Evolutionary conservation across 352 stramenopile genomes (phyloP), one percentile per base, ranked within the genome.

Genomic region (Aphanomyces astaci): DNA sequence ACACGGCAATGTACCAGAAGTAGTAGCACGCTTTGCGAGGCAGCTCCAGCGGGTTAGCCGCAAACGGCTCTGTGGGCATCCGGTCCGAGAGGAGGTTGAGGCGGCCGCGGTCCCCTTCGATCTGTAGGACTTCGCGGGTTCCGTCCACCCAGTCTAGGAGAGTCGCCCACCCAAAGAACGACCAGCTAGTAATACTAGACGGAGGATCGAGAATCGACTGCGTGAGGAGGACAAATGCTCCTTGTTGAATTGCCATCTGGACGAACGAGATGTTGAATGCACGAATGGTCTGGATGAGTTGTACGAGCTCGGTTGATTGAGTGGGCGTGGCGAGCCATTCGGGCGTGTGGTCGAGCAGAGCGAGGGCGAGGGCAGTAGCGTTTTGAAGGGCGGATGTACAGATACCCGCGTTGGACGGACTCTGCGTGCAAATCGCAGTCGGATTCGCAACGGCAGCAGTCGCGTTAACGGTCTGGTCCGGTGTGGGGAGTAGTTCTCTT

Each of bases 11-110:
- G 32, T 25, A 28, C 31, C 56, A 49, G 1, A 64, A 4, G 30
- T 64, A 64, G n/a, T 22, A 2, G 43, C 56, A 64, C n/a, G 28
- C 56, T 49, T 48, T 30, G 1, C 49, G 19, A 7, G 56, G 56
- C n/a, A 64, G 25, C 43, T 64, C 56, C 5, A 64, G 43, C 3
- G 56, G 56, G 43, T 48, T 64, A 27, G 56, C 56, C 22, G 56
- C 27, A 17, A 64, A 19, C 13, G 22, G 28, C 7, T 17, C 25
- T 15, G 31, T n/a, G 7, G 19, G 27, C 9, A n/a, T 30, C 3
- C 43, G 19, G 4, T 19, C 1, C 22, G 56, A 32, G 22, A 64
- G 13, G 22, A 49, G 13, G 1, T 0, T 33, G 43, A 49, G 49
- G 10, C 3, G 5, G 2, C 32, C 32, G 4, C 4, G 1, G 43